Evolutionary conservation across 192 early-diverging fungal genomes (phyloP), one percentile per base, ranked within the genome.

Genomic region (Coemansia sp.): DNA sequence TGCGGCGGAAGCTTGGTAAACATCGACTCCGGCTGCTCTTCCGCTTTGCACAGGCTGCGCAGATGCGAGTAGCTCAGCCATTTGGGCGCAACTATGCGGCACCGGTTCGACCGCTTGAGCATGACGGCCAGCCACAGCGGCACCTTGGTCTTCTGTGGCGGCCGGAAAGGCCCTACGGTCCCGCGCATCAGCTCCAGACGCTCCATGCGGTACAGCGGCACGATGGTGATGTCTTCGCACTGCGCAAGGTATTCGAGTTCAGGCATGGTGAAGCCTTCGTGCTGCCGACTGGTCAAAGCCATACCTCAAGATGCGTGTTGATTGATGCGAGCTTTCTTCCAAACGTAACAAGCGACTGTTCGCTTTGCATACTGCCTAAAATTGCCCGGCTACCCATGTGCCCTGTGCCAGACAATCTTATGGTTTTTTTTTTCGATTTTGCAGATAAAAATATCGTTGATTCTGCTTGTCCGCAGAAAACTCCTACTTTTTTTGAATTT

Each of bases 231-330:
- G 37, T 53, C 47, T 50, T 92, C 88, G 75, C 84, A 84, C 55
- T 90, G 90, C 8, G 91, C 90, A 30, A 93, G 49, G 69, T 94
- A 94, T 55, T 94, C 91, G 42, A 93, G 81, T 68, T 94, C 91
- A 18, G 82, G 82, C 39, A 91, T 90, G 0, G 90, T 85, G 42
- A 96, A 78, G 42, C 68, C 75, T 51, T 63, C 64, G 10, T 43
- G 53, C 60, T 78, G 75, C 14, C 61, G 68, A 28, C 34, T 54
- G 11, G 53, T 71, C 44, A 60, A 62, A 28, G 75, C 60, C 75
- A 78, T 78, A 32, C 17, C 11, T 7, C 12, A 18, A 6, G 43
- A 26, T 26, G 23, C 23, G 23, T 4, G 23, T 26, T 26, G 23
- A 26, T 26, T 26, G 23, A 26, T 26, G 23, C 23, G 4, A 1